phyloP scores from a whole-genome alignment of 2,329 filamentous ascomycete species.

The Clathrospora elynae region DNA sequence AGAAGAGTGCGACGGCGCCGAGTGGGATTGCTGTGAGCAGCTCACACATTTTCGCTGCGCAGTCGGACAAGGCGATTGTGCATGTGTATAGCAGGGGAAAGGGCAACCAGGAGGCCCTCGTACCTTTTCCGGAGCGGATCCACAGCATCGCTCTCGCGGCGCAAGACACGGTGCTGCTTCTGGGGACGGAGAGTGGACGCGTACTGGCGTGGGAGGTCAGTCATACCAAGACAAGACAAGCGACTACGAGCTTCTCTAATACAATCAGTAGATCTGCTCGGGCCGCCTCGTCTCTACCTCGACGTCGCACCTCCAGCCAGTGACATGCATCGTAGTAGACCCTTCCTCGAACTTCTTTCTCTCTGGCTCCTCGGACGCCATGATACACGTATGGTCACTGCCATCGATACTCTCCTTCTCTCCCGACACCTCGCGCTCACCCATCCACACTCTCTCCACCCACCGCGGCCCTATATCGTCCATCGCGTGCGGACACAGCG shows the following conservation, averaged over 20 bases:
- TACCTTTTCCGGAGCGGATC: constrained; percentile 87
- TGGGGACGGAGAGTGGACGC: constrained; percentile 84
- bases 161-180: constrained; percentile 68
- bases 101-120: constrained; percentile 83
- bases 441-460: constrained; percentile 76
- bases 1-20: constrained; percentile 83
- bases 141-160: constrained; percentile 74
- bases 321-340: constrained; percentile 75
- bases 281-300: constrained; percentile 77
- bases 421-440: constrained; percentile 62
- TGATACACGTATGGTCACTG: constrained; percentile 89
- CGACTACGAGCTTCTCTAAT: constrained; percentile 15
- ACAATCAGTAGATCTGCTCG: constrained; percentile 64
- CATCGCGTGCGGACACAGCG: constrained; percentile 67
- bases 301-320: constrained; percentile 76
- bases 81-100: constrained; percentile 87
- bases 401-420: constrained; percentile 71
- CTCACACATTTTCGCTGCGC: constrained; percentile 87
- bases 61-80: constrained; percentile 87
- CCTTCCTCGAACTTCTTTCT: constrained; percentile 74
- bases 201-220: constrained; percentile 91
- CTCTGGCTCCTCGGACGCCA: constrained; percentile 83
- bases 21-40: constrained; percentile 80
- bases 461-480: constrained; percentile 75
- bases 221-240: constrained; percentile 7